Percentiles rank a stretch among this genome's conserved stretches.
phyloP scores from a whole-genome alignment of 495 filamentous ascomycete genomes.

The Articulospora tetracladia region DNA sequence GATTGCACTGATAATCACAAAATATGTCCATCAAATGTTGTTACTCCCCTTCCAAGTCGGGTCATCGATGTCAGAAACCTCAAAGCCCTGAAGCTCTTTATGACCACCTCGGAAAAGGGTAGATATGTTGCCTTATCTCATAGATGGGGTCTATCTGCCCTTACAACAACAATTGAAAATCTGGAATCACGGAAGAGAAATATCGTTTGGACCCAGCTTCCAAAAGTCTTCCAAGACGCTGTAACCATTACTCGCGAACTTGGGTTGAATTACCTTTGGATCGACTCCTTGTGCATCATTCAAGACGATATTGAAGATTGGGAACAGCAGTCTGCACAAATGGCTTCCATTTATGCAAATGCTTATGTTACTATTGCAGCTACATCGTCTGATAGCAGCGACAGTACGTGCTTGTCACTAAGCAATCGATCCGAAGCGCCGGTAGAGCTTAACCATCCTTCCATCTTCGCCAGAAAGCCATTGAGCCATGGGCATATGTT shows the following conservation, averaged over 20 bases:
- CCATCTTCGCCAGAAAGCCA: background rate
- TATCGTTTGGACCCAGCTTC: background rate
- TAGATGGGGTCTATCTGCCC: background rate
- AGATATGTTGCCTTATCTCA: background rate
- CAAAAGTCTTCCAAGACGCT: background rate
- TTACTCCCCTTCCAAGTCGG: background rate
- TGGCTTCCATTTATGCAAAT: background rate
- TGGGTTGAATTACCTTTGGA: background rate
- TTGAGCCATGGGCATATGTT: background rate
- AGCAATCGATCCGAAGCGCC: background rate
- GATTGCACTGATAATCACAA: no score
- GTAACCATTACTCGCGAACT: background rate
- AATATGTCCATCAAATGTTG: no score
- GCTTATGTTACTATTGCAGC: background rate
- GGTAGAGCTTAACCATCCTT: background rate
- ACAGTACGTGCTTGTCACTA: background rate
- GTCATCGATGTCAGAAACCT: background rate
- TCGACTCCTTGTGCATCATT: no score
- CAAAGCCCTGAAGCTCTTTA: background rate
- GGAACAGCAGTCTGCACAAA: background rate
- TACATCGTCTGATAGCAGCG: slow-evolving; percentile 2
- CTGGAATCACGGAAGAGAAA: background rate
- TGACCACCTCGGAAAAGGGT: background rate
- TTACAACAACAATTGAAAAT: background rate
- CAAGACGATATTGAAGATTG: background rate